phyloP scores from a whole-genome alignment of 2,329 filamentous ascomycete species.

The Fusarium nygamai region DNA sequence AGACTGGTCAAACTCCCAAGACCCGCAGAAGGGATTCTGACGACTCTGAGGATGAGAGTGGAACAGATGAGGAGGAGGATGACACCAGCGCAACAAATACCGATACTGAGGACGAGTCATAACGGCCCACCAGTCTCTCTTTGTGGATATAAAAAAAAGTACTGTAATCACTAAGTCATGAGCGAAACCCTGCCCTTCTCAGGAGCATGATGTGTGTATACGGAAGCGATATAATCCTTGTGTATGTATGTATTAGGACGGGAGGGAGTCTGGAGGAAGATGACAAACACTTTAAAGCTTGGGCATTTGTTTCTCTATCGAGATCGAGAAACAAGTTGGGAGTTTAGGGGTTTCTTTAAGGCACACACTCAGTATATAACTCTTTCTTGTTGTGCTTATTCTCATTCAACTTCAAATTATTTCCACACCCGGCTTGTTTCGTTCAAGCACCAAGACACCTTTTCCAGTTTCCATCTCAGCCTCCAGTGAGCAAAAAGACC shows the following conservation, averaged over 20 bases:
- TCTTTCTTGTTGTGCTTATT: slow-evolving; percentile 20
- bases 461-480: background rate
- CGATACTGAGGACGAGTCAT: slow-evolving; percentile 72
- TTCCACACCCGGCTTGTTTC: background rate
- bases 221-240: slow-evolving; percentile 2
- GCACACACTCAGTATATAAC: slow-evolving; percentile 16
- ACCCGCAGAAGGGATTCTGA: slow-evolving; percentile 65
- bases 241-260: slow-evolving; percentile 27
- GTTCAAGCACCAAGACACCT: background rate
- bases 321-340: slow-evolving; percentile 20
- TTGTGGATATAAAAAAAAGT: slow-evolving; percentile 22
- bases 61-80: slow-evolving; percentile 75
- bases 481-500: background rate
- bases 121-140: slow-evolving; percentile 17
- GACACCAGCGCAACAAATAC: slow-evolving; percentile 76
- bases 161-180: slow-evolving; percentile 15
- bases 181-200: background rate
- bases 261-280: slow-evolving; percentile 7
- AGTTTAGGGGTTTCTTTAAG: slow-evolving; percentile 32
- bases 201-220: slow-evolving; percentile 18
- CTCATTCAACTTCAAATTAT: background rate
- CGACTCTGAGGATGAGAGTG: slow-evolving; percentile 82
- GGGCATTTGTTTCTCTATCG: slow-evolving; percentile 24
- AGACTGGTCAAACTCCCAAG: slow-evolving; percentile 72
- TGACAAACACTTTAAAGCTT: slow-evolving; percentile 10